Percentiles rank a stretch among this genome's conserved stretches.
Evolutionary conservation across 140 eudicot species (phyloP).

Genomic region (Bidens hawaiensis): DNA sequence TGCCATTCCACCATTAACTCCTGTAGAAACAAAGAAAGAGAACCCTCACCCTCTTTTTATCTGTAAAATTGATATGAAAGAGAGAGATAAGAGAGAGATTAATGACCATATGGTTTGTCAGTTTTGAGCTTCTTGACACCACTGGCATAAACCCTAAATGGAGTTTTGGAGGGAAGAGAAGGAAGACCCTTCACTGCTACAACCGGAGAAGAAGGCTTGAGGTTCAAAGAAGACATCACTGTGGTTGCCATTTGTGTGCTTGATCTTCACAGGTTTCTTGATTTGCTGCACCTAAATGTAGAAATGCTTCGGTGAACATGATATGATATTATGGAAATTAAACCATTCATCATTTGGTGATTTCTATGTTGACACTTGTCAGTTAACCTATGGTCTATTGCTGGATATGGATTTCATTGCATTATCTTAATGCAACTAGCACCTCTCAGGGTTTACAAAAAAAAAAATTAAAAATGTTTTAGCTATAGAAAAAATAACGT

Average conservation of each 20-base stretch:
- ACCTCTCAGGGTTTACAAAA: too few species aligned
- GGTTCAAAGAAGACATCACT: slow-evolving; percentile 62
- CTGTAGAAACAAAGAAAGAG: slow-evolving; percentile 21
- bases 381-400: slow-evolving; percentile 29
- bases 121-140: slow-evolving; percentile 88
- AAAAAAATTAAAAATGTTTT: too few species aligned
- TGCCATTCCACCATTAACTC: slow-evolving; percentile 71
- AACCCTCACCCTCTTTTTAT: not conserved
- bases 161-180: slow-evolving; percentile 47
- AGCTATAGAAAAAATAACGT: too few species aligned
- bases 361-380: slow-evolving; percentile 53
- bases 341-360: slow-evolving; percentile 21
- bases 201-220: slow-evolving; percentile 52
- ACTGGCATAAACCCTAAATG: slow-evolving; percentile 58
- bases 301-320: not conserved
- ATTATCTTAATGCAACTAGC: too few species aligned
- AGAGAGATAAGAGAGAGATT: not conserved
- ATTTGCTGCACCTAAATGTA: not conserved
- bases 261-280: not conserved
- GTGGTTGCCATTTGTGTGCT: slow-evolving; percentile 55
- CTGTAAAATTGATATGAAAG: not conserved
- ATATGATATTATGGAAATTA: not conserved
- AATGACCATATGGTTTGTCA: slow-evolving; percentile 70
- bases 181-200: slow-evolving; percentile 73
- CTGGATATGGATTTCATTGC: slow-evolving; percentile 50